Evolutionary conservation across 2,329 filamentous ascomycete species (phyloP), one percentile per base, ranked within the genome.

Genomic region (Venturia asperata): DNA sequence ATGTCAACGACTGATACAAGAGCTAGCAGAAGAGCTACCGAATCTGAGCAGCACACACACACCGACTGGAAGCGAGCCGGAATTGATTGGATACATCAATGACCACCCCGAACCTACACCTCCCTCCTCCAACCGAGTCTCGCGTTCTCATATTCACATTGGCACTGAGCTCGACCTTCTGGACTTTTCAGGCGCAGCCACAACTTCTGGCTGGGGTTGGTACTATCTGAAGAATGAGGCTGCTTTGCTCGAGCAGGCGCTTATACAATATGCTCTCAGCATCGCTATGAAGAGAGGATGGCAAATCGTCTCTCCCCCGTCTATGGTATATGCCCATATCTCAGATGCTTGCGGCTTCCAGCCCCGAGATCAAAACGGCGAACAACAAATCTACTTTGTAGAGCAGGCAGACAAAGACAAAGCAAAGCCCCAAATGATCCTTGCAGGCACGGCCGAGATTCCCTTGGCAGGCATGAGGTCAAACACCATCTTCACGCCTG

Each of bases 211-310:
- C 45, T 99, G 93, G 93, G 94, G 94, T 1, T 99, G 92, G 91
- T 99, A 99, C 79, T 97, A 92, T 77, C 85, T 99, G 13, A 81
- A 91, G n/a, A 91, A 93, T 73, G 92, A 96, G 72, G 94, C 87
- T 10, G 92, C 92, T 0, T 85, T 94, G 74, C 83, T 99, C n/a
- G 94, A 99, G 77, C 93, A 97, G 74, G 94, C 94, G 0, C 83
- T 99, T 3, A 80, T 97, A 15, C 88, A 93, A 74, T 97, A 95
- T 75, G 88, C 94, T 0, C 82, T 97, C 3, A 81, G 83, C 11
- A 84, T 90, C 1, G 90, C 90, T 10, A 85, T 87, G 65, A 83
- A 82, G 61, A 82, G 85, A 68, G 91, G 91, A 62, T 99, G 92
- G 91, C 85, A 81, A 47, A 83, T 87, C 66, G 90, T 95, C 9